Conservation (phyloP, 2,329 filamentous ascomycete species). For the Fusarium zealandicum region DNA sequence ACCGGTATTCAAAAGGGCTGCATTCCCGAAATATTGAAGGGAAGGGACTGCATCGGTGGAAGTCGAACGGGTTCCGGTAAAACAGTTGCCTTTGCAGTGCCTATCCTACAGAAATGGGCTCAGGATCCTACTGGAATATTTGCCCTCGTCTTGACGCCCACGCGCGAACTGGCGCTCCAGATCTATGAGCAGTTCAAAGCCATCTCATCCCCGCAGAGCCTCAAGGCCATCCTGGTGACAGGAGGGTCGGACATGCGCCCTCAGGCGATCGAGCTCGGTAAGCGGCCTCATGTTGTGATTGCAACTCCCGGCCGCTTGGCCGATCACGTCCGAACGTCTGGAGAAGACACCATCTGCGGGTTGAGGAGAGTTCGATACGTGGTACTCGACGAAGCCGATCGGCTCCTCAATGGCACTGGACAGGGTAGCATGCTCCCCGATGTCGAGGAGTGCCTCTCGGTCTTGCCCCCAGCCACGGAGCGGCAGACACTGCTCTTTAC, state of each 20-base stretch:
- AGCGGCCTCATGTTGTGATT: constrained; percentile 89
- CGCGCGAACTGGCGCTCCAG: constrained; percentile 89
- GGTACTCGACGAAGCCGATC: constrained; percentile 94
- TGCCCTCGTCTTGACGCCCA: constrained; percentile 87
- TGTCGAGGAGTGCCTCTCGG: constrained; percentile 84
- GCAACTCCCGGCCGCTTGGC: constrained; percentile 92
- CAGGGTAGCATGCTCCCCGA: constrained; percentile 93
- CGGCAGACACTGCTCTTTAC: constrained; percentile 97
- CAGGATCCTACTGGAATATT: constrained; percentile 92
- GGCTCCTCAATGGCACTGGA: constrained; percentile 76
- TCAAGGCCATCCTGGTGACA: constrained; percentile 89
- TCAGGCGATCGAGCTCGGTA: constrained; percentile 84
- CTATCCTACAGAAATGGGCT: constrained; percentile 92
- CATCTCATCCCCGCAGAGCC: constrained; percentile 83
- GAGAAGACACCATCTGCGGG: constrained; percentile 86
- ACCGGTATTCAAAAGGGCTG: constrained; percentile 93
- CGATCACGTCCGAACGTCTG: constrained; percentile 91
- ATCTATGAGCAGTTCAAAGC: constrained; percentile 97
- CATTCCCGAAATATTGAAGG: constrained; percentile 91
- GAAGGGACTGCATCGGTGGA: constrained; percentile 92
- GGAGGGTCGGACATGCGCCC: constrained; percentile 91
- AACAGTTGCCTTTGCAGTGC: constrained; percentile 93
- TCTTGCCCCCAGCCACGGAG: constrained; percentile 76
- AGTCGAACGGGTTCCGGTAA: constrained; percentile 96
- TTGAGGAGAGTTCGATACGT: constrained; percentile 82